Conservation (phyloP, 331 rosid genomes). For the Saraca asoca region DNA sequence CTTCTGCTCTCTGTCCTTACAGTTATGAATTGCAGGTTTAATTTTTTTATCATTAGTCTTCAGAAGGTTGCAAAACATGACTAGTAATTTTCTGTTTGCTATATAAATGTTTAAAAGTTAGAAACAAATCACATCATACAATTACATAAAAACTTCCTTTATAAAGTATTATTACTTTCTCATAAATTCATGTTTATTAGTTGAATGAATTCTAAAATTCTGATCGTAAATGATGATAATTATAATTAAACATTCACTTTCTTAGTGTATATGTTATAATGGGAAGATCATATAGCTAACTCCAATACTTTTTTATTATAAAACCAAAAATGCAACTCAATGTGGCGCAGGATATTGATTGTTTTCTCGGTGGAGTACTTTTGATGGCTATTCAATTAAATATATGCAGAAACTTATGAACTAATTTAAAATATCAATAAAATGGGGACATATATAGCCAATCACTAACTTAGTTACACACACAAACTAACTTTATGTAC, state of each 20-base stretch:
- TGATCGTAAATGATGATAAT: no score
- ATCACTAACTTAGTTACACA: constrained; percentile 28
- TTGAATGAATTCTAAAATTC: no score
- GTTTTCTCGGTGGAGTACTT: constrained; percentile 10
- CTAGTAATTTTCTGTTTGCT: no score
- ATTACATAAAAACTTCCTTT: not conserved
- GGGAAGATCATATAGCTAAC: no score
- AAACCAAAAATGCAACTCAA: no score
- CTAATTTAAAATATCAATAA: constrained; percentile 6
- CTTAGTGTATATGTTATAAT: no score
- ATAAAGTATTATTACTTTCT: not conserved
- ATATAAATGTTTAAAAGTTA: no score
- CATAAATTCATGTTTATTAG: not conserved
- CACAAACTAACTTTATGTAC: constrained; percentile 14
- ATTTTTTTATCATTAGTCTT: not conserved
- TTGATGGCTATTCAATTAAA: constrained; percentile 21
- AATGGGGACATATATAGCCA: constrained; percentile 17
- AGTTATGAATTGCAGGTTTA: not conserved
- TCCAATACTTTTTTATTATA: no score
- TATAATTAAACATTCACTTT: no score
- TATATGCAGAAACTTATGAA: not conserved
- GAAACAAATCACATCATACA: no score
- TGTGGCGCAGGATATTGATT: not conserved
- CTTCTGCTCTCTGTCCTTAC: not conserved
- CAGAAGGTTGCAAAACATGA: not conserved